Conservation (phyloP, 139 green algal genomes). For the Diplosphaera chodatii region DNA sequence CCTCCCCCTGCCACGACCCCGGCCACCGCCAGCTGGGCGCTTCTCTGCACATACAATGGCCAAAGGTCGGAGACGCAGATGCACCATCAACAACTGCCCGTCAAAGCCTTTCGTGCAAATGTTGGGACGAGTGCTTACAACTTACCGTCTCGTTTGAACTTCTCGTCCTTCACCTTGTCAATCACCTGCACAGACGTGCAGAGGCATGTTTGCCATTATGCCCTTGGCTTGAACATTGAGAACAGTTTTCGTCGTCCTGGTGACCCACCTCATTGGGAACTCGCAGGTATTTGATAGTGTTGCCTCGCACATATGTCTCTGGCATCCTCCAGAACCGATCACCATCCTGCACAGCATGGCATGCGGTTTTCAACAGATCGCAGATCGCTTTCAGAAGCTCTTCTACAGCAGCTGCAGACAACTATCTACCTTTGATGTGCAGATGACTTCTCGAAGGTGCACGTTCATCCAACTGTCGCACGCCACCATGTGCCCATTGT, state of each 20-base stretch:
- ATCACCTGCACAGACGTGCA: constrained; percentile 48
- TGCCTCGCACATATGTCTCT: constrained; percentile 91
- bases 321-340: constrained; percentile 94
- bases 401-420: too few relatives aligned
- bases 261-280: constrained; percentile 86
- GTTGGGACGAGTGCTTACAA: too few relatives aligned
- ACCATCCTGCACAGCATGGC: constrained; percentile 81
- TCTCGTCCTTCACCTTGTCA: constrained; percentile 83
- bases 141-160: constrained; percentile 40
- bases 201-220: too few relatives aligned
- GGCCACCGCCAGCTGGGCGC: constrained; percentile 17
- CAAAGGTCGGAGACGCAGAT: too few relatives aligned
- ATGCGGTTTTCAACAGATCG: too few relatives aligned
- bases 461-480: constrained; percentile 99
- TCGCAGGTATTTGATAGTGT: constrained; percentile 98
- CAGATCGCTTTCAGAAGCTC: too few relatives aligned
- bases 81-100: too few relatives aligned
- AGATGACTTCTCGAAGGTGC: constrained; percentile 95
- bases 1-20: constrained; percentile 15
- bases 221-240: too few relatives aligned
- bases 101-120: too few relatives aligned
- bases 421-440: constrained; percentile 79
- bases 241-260: too few relatives aligned
- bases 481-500: constrained; percentile 93
- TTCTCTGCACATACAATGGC: too few relatives aligned